phyloP scores from a whole-genome alignment of 768 basidiomycete genomes.

The Leccinum aurantiacum region DNA sequence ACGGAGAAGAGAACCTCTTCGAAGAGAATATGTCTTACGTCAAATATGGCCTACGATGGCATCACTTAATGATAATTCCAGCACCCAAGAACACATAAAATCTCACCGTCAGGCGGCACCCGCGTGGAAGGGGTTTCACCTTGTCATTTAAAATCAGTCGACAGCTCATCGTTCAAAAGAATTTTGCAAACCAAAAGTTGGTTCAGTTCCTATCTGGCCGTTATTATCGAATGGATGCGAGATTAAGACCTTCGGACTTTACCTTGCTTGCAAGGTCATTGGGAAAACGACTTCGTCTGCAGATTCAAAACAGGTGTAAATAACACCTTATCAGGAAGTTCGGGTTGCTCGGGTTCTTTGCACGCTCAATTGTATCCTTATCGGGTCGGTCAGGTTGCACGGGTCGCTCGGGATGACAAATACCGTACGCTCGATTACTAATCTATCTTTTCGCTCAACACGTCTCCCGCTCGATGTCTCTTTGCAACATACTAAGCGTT shows the following conservation, averaged over 20 bases:
- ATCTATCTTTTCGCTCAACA: too few species aligned
- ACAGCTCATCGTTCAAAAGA: neutral
- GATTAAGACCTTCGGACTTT: slow-evolving; percentile 22
- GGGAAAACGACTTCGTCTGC: too few species aligned
- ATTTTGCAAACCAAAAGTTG: slow-evolving; percentile 37
- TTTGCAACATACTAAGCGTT: too few species aligned
- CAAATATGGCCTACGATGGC: slow-evolving; percentile 41
- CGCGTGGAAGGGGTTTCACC: slow-evolving; percentile 56
- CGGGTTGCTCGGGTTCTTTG: too few species aligned
- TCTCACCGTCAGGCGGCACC: slow-evolving; percentile 62
- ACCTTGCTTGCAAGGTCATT: too few species aligned
- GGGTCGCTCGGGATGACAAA: too few species aligned
- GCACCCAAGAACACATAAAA: neutral
- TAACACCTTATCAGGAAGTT: too few species aligned
- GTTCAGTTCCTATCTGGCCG: slow-evolving; percentile 37
- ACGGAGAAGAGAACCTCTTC: neutral
- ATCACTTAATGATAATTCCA: neutral
- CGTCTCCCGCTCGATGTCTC: too few species aligned
- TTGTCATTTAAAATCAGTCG: slow-evolving; percentile 14
- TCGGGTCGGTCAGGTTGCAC: too few species aligned
- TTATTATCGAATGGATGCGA: neutral
- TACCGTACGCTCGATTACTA: too few species aligned
- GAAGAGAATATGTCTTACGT: slow-evolving; percentile 36
- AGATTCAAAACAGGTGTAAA: too few species aligned
- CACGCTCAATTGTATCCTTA: too few species aligned